Evolutionary conservation across 208 protist genomes (phyloP).

Genomic region (Leishmania major): DNA sequence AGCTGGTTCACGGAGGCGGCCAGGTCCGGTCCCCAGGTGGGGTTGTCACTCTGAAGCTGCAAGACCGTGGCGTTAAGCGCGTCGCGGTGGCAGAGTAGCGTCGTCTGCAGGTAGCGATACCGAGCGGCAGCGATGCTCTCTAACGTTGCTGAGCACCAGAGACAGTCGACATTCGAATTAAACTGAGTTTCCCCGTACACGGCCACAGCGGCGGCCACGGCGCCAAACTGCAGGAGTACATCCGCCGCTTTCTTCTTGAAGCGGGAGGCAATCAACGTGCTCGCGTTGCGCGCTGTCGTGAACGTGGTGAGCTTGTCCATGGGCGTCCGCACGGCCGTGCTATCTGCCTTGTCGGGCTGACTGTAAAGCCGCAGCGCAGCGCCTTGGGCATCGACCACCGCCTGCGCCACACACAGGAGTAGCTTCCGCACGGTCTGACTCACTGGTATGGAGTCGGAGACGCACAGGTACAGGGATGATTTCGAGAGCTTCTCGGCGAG

Average conservation of each 20-base stretch:
- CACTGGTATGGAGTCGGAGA: slow-evolving; percentile 20
- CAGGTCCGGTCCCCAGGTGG: slow-evolving; percentile 26
- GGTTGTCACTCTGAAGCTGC: slow-evolving; percentile 62
- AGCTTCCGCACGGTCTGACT: slow-evolving; percentile 37
- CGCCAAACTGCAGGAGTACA: slow-evolving; percentile 66
- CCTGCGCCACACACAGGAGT: slow-evolving; percentile 44
- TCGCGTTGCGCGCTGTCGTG: slow-evolving; percentile 13
- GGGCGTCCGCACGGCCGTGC: slow-evolving; percentile 31
- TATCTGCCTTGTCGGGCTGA: slow-evolving; percentile 30
- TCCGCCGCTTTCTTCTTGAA: slow-evolving; percentile 72
- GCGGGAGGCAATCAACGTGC: slow-evolving; percentile 25
- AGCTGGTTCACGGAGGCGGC: slow-evolving; percentile 26
- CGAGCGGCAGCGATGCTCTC: slow-evolving; percentile 83
- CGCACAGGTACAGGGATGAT: slow-evolving; percentile 24
- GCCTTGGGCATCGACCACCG: slow-evolving; percentile 29
- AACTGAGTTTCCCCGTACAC: slow-evolving; percentile 73
- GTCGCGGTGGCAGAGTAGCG: slow-evolving; percentile 32
- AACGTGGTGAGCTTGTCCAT: slow-evolving; percentile 33
- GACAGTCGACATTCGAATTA: slow-evolving; percentile 44
- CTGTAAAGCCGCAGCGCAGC: slow-evolving; percentile 22
- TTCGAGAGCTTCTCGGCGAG: slow-evolving; percentile 16
- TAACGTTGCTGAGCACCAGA: slow-evolving; percentile 81
- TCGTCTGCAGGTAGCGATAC: slow-evolving; percentile 54
- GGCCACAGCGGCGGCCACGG: slow-evolving; percentile 51
- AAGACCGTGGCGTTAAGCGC: slow-evolving; percentile 42